phyloP scores from a whole-genome alignment of 805 yeast species.

The Spathaspora gorwiae region DNA sequence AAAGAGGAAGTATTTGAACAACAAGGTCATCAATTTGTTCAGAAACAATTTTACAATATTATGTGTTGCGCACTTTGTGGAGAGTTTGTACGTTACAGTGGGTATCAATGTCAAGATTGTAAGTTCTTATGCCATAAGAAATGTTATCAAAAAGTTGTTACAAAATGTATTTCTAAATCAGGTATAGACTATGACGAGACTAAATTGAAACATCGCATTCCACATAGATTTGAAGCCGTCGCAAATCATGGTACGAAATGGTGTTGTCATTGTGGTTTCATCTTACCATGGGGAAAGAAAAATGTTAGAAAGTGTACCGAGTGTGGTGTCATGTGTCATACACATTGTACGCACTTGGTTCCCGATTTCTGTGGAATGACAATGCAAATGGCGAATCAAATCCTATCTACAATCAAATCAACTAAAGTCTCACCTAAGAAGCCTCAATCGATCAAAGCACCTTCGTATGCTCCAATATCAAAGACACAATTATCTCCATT shows the following conservation, averaged over 20 bases:
- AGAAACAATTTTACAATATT: conserved; percentile 89
- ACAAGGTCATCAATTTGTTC: conserved; percentile 96
- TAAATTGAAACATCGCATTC: conserved; percentile 90
- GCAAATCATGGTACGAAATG: conserved; percentile 94
- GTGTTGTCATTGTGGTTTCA: conserved; percentile 99
- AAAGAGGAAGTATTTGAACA: conserved; percentile 88
- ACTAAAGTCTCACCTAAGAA: conserved; percentile 34
- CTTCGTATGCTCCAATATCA: neutral
- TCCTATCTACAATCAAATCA: conserved; percentile 75
- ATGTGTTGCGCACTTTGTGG: conserved; percentile 98
- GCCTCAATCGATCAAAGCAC: neutral
- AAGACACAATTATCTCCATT: neutral
- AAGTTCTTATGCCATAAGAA: conserved; percentile 75
- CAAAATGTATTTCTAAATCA: conserved; percentile 77
- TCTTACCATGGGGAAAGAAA: conserved; percentile 91
- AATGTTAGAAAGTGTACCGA: conserved; percentile 88
- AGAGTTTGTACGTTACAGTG: conserved; percentile 85
- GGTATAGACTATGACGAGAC: conserved; percentile 74
- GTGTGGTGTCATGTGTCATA: conserved; percentile 94
- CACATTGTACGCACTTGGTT: conserved; percentile 86
- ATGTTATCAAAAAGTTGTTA: conserved; percentile 75
- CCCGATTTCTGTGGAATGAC: conserved; percentile 99
- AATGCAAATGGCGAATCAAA: conserved; percentile 92
- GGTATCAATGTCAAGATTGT: conserved; percentile 83
- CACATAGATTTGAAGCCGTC: conserved; percentile 91